phyloP scores from a whole-genome alignment of 345 rosid species.

The Atalantia buxifolia region DNA sequence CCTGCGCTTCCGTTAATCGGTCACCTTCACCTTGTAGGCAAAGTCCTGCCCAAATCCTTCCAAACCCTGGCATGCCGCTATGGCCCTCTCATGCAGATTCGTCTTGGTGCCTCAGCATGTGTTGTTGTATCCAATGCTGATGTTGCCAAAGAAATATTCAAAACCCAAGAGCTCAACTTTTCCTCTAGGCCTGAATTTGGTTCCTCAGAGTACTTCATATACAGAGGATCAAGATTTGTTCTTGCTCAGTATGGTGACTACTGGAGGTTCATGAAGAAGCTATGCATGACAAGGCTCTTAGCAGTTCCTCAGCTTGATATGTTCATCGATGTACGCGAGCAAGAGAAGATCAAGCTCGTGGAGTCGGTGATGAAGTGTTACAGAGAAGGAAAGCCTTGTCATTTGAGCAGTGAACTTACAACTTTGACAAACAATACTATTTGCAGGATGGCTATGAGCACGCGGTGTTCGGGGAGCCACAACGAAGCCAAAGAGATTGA shows the following conservation, averaged over 20 bases:
- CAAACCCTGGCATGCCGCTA: slow-evolving; percentile 33
- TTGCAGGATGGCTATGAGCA: slow-evolving; percentile 67
- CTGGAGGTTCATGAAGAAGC: slow-evolving; percentile 67
- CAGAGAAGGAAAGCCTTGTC: slow-evolving; percentile 32
- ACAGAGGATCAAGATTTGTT: slow-evolving; percentile 45
- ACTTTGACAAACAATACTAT: slow-evolving; percentile 47
- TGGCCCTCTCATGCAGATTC: slow-evolving; percentile 47
- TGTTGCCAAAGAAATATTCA: slow-evolving; percentile 43
- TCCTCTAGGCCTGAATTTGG: slow-evolving; percentile 49
- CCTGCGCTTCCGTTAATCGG: slow-evolving; percentile 48
- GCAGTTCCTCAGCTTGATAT: slow-evolving; percentile 55
- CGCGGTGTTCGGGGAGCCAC: slow-evolving; percentile 46
- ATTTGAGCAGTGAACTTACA: slow-evolving; percentile 32
- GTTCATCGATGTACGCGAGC: slow-evolving; percentile 35
- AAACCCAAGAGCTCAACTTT: slow-evolving; percentile 42
- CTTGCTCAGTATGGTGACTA: slow-evolving; percentile 48
- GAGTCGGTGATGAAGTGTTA: slow-evolving; percentile 41
- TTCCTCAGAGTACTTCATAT: slow-evolving; percentile 41
- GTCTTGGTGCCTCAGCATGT: slow-evolving; percentile 41
- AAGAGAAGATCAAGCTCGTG: slow-evolving; percentile 51
- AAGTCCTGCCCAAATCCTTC: slow-evolving; percentile 39
- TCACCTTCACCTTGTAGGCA: slow-evolving; percentile 43
- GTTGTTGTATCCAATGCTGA: slow-evolving; percentile 35
- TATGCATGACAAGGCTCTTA: slow-evolving; percentile 66
- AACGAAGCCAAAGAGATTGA: slow-evolving; percentile 45